phyloP scores from a whole-genome alignment of 495 filamentous ascomycete species.

The Thermochaetoides thermophila region DNA sequence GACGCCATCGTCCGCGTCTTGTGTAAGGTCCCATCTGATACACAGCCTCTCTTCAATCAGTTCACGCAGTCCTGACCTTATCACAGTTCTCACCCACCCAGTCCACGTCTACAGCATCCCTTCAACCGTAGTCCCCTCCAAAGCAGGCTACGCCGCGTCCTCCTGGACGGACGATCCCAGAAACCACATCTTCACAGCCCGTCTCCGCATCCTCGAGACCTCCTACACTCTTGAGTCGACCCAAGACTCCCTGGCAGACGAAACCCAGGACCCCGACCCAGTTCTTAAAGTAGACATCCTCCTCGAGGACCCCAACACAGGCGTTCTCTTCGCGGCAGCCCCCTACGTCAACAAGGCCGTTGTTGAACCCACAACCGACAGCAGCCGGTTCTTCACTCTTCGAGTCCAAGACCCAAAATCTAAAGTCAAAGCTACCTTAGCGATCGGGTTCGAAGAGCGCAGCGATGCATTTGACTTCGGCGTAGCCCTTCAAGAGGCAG shows the following conservation, averaged over 20 bases:
- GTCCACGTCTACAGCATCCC: constrained; percentile 76
- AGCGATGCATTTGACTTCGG: constrained; percentile 71
- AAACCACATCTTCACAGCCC: constrained; percentile 66
- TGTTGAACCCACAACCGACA: constrained; percentile 61
- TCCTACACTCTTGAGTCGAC: constrained; percentile 29
- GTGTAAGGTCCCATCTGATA: no score
- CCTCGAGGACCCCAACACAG: constrained; percentile 54
- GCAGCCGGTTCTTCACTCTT: constrained; percentile 64
- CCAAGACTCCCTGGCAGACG: no score
- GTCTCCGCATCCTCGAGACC: constrained; percentile 66
- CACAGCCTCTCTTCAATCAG: no score
- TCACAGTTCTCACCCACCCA: constrained; percentile 38
- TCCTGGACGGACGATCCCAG: constrained; percentile 57
- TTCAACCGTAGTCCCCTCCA: constrained; percentile 40
- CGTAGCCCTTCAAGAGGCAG: constrained; percentile 60
- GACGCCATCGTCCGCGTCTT: constrained; percentile 69
- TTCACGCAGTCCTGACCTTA: no score
- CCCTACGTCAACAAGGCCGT: constrained; percentile 45
- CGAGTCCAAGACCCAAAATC: constrained; percentile 55
- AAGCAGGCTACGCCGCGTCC: constrained; percentile 57
- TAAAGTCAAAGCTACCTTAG: constrained; percentile 55
- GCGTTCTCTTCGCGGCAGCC: constrained; percentile 65
- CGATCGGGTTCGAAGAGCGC: constrained; percentile 76
- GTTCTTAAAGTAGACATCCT: constrained; percentile 57
- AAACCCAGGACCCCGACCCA: constrained; percentile 11